Base-by-base conservation (phyloP, 2,329 filamentous ascomycete genomes). In the Verticillium klebahnii region DNA sequence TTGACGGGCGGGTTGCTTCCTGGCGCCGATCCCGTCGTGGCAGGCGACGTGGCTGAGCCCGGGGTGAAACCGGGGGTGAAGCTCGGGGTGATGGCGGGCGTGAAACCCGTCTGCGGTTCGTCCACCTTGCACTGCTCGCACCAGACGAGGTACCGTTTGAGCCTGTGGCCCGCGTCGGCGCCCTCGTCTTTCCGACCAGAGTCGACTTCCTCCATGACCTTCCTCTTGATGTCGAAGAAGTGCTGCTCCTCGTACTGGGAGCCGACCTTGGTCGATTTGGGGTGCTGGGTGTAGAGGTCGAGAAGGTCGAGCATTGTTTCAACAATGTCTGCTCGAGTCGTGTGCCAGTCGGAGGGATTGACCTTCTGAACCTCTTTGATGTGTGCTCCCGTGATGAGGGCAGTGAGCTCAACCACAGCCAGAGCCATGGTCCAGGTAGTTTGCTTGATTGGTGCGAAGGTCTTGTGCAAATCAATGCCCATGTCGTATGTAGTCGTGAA, bases 251-350 rank as follows among this genome's bases (percentile, higher is more conserved):
- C 85, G 74, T 92, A 90, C 57, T 85, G 79, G 17, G 84, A 80
- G 7, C 93, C 93, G 23, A 97, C 80, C 58, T 89, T 86, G 37
- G 93, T 97, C 59, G 83, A 81, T 67, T 86, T 85, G 60, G 87
- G 86, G 71, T 96, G 89, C 70, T 96, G 91, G 0, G 92, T 95
- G 74, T 97, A 98, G 2, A 98, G 84, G 70, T 99, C 94, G 31
- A 98, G 83, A 0, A 97, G 82, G 71, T 98, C 95, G 45, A 97
- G 86, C 69, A 97, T 85, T 0, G 92, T 94, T 81, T 98, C 94
- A 78, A 83, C 73, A 32, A 85, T 77, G 64, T 80, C 79, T 9
- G 76, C 76, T 34, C 82, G 74, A 11, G 73, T 75, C 45, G 81
- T 81, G 63, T 80, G 76, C 67, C 72, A 80, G 54, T 81, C 79